Evolutionary conservation across 768 basidiomycete genomes (phyloP).

Genomic region (Clathrus columnatus): DNA sequence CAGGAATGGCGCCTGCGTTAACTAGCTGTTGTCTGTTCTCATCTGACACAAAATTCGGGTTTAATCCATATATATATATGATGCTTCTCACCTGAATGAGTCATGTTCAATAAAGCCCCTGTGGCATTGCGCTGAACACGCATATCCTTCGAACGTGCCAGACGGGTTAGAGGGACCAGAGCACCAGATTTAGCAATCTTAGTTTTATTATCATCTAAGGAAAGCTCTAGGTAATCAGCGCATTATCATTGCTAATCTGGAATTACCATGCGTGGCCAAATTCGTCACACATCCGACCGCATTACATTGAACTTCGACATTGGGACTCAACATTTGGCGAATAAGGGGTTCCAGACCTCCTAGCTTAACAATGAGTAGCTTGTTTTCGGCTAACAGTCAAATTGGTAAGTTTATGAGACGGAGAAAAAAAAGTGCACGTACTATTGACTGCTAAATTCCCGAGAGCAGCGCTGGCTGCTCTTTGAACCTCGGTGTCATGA

Average conservation of each 20-base stretch:
- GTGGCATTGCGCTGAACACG: conserved; percentile 98
- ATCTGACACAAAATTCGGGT: conserved; percentile 39
- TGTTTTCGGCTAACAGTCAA: conserved; percentile 77
- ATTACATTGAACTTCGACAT: conserved; percentile 99
- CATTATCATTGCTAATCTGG: conserved; percentile 8
- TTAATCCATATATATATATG: neutral
- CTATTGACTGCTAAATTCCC: conserved; percentile 98
- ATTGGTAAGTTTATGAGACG: conserved; percentile 13
- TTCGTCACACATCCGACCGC: conserved; percentile 99
- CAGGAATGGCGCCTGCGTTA: conserved; percentile 96
- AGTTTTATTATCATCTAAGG: conserved; percentile 94
- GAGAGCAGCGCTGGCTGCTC: conserved; percentile 93
- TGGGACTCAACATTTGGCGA: conserved; percentile 97
- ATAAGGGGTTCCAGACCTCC: conserved; percentile 97
- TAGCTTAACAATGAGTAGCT: conserved; percentile 94
- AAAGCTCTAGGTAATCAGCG: conserved; percentile 9
- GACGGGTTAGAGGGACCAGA: conserved; percentile 89
- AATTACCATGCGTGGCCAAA: conserved; percentile 90
- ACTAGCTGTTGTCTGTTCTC: conserved; percentile 98
- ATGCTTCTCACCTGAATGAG: conserved; percentile 71
- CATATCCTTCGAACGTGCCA: conserved; percentile 98
- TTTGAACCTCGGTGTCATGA: conserved; percentile 97
- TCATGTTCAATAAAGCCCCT: conserved; percentile 97
- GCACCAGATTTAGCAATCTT: conserved; percentile 99
- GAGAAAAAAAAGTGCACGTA: conserved; percentile 35